These are phyloP conservation scores for Biancaea sappan DNA, from an alignment of 306 rosid genomes.

Conservation along the genomic window DNA sequence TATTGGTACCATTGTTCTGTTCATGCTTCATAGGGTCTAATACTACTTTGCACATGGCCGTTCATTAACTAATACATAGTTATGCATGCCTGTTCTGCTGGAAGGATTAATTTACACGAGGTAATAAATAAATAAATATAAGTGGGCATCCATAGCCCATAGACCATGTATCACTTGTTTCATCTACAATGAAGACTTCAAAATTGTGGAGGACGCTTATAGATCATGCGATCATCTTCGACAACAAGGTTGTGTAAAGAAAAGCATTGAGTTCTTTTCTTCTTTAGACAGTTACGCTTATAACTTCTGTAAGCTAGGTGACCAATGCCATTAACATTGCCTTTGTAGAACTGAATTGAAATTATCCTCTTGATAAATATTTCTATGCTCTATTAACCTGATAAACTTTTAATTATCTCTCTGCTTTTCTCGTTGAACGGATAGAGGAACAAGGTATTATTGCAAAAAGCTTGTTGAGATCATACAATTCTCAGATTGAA, in stretches of 20 bases:
- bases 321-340: not conserved
- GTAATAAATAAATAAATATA: not conserved
- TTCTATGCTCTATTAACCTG: not conserved
- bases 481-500: not conserved
- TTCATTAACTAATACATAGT: slow-evolving; percentile 8
- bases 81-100: not conserved
- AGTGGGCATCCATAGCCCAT: not conserved
- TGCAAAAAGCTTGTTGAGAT: not conserved
- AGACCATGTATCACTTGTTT: not conserved
- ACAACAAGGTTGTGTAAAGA: not conserved
- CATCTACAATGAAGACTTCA: not conserved
- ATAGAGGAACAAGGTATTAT: not conserved
- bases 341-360: not conserved
- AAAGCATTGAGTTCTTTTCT: not conserved
- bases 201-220: not conserved
- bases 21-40: not conserved
- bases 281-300: too few species aligned
- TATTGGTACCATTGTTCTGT: not conserved
- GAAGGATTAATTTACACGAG: not conserved
- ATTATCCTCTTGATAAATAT: not conserved
- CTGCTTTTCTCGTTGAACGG: not conserved
- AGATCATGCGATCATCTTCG: not conserved
- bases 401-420: not conserved
- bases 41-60: not conserved
- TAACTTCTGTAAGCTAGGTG: not conserved